These are phyloP conservation scores for Aspergillus bombycis DNA, from an alignment of 2,329 filamentous ascomycete species.

Conservation along the genomic window DNA sequence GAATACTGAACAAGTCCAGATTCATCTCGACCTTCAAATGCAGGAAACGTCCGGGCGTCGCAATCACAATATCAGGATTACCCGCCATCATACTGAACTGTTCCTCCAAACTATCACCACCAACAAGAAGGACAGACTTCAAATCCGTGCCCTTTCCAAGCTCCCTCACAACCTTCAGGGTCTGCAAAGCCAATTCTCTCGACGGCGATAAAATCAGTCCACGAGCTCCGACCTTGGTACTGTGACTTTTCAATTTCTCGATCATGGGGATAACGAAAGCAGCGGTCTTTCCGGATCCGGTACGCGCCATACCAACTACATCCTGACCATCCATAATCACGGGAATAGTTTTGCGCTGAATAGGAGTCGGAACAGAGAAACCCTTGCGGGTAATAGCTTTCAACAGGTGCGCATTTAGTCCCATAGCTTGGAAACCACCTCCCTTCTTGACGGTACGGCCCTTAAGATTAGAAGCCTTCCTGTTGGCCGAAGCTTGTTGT, in stretches of 20 bases:
- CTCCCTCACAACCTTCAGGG: slow-evolving; percentile 94
- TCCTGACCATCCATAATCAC: slow-evolving; percentile 87
- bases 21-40: slow-evolving; percentile 98
- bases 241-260: slow-evolving; percentile 86
- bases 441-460: slow-evolving; percentile 90
- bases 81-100: slow-evolving; percentile 91
- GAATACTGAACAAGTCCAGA: slow-evolving; percentile 84
- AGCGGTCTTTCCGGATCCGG: slow-evolving; percentile 97
- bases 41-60: slow-evolving; percentile 92
- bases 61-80: slow-evolving; percentile 97
- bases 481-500: slow-evolving; percentile 82
- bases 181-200: slow-evolving; percentile 91
- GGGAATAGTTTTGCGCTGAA: slow-evolving; percentile 95
- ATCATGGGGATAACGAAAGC: slow-evolving; percentile 99
- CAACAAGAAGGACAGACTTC: slow-evolving; percentile 85
- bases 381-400: slow-evolving; percentile 93
- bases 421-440: slow-evolving; percentile 95
- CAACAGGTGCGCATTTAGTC: slow-evolving; percentile 77
- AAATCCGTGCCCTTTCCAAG: slow-evolving; percentile 87
- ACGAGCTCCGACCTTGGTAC: slow-evolving; percentile 79
- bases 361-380: slow-evolving; percentile 93
- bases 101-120: slow-evolving; percentile 93
- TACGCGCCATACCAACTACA: slow-evolving; percentile 98
- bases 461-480: slow-evolving; percentile 80
- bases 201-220: slow-evolving; percentile 90